Evolutionary conservation across 2,329 filamentous ascomycete genomes (phyloP), one percentile per base, ranked within the genome.

Genomic region (Colletotrichum karsti): DNA sequence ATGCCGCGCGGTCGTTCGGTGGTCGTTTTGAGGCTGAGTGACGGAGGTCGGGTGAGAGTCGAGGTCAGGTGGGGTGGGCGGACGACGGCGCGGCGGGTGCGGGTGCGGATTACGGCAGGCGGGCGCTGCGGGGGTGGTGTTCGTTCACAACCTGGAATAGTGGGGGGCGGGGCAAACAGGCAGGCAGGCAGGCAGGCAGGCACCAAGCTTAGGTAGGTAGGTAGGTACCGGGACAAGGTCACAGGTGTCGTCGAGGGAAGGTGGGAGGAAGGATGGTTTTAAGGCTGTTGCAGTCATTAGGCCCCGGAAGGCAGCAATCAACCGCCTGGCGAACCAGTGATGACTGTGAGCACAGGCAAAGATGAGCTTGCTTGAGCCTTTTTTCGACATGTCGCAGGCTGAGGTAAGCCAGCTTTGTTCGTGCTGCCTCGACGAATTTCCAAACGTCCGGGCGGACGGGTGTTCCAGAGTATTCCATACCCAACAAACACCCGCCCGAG

Each of bases 1-100:
- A 35, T 15, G 33, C 15, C 33, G 6, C 33, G 6, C 33, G 53
- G 18, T 39, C 42, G 41, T 46, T n/a, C 42, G 42, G 44, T 12
- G 10, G 28, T 39, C 22, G 33, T 35, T n/a, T 35, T 9, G 33
- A 35, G 10, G 33, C 33, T 37, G 30, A n/a, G 20, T 50, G 33
- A 22, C 26, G 51, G 50, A 30, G 8, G 53, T 53, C 44, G 37
- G 60, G 42, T 56, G 6, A 55, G 48, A 26, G 22, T 28, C n/a
- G 13, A 39, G 50, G 18, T 53, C 54, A 57, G 54, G 54, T 57
- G 54, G 54, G 54, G 54, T 44, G 54, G n/a, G 54, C 54, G 41
- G 33, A 24, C 39, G 22, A 9, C 54, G 26, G 54, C 28, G 50
- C 12, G 35, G 33, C 41, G 20, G 44, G 26, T 42, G 54, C 35